phyloP scores from a whole-genome alignment of 495 filamentous ascomycete genomes.

The Friedmanniomyces simplex region DNA sequence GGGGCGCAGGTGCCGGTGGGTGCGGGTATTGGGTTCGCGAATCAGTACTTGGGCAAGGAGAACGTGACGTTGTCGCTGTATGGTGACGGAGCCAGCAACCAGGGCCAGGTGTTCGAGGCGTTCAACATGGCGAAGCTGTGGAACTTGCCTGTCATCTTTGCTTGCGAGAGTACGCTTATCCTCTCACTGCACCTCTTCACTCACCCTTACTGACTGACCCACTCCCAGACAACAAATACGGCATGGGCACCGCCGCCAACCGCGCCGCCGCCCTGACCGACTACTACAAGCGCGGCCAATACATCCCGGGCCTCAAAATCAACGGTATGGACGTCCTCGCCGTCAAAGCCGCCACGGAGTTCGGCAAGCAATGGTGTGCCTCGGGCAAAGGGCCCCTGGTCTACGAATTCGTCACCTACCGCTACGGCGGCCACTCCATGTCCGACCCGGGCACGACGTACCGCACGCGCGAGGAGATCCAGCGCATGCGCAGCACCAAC shows the following conservation, averaged over 20 bases:
- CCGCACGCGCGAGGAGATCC: slow-evolving; percentile 97
- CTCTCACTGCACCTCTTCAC: not conserved
- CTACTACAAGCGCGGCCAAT: slow-evolving; percentile 99
- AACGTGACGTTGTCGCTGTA: slow-evolving; percentile 84
- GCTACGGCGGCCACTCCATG: slow-evolving; percentile 99
- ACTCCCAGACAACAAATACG: slow-evolving; percentile 92
- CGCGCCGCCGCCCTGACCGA: slow-evolving; percentile 91
- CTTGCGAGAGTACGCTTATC: slow-evolving; percentile 72
- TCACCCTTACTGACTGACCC: not conserved
- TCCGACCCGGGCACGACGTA: slow-evolving; percentile 98
- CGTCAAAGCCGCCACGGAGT: slow-evolving; percentile 88
- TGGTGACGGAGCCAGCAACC: slow-evolving; percentile 95
- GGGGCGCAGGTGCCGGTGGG: slow-evolving; percentile 97
- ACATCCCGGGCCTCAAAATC: slow-evolving; percentile 98
- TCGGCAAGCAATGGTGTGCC: slow-evolving; percentile 75
- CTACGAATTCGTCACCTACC: slow-evolving; percentile 98
- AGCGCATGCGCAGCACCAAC: slow-evolving; percentile 96
- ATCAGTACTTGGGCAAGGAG: slow-evolving; percentile 79
- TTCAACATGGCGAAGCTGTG: slow-evolving; percentile 99
- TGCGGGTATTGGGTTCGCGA: slow-evolving; percentile 91
- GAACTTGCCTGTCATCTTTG: slow-evolving; percentile 90
- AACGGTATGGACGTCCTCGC: slow-evolving; percentile 99
- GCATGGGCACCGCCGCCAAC: slow-evolving; percentile 95
- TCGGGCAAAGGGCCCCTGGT: slow-evolving; percentile 84
- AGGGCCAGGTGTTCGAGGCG: slow-evolving; percentile 98